phyloP scores from a whole-genome alignment of 768 basidiomycete species.

The Leucosporidium scottii region DNA sequence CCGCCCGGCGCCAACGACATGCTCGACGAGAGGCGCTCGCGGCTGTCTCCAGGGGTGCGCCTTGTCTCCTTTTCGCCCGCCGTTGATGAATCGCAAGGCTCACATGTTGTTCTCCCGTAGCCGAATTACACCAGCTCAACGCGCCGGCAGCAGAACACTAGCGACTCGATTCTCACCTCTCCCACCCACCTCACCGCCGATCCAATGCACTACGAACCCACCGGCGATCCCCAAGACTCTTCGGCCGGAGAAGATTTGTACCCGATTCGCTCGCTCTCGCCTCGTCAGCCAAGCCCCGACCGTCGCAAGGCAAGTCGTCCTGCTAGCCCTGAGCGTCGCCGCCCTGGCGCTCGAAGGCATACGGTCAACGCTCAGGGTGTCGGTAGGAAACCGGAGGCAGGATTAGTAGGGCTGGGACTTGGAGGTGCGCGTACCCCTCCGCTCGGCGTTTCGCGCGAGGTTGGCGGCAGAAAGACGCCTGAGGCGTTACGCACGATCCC shows the following conservation, averaged over 20 bases:
- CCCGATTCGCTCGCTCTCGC: background rate
- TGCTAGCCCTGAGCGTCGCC: too few species aligned
- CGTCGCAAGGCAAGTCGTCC: background rate
- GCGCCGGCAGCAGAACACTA: background rate
- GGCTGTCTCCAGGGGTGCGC: background rate
- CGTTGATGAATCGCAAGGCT: too few species aligned
- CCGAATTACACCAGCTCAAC: background rate
- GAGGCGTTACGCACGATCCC: too few species aligned
- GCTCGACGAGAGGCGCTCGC: background rate
- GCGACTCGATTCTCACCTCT: background rate
- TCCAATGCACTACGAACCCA: background rate
- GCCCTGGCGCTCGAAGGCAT: background rate
- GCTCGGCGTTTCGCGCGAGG: too few species aligned
- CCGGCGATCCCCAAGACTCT: background rate
- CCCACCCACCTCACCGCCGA: background rate
- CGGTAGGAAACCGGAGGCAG: too few species aligned
- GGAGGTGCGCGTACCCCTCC: too few species aligned
- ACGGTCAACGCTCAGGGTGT: background rate
- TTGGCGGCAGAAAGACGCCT: too few species aligned
- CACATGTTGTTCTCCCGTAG: background rate
- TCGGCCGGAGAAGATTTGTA: constrained; percentile 11
- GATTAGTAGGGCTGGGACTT: too few species aligned
- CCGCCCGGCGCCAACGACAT: background rate
- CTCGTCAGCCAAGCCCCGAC: background rate
- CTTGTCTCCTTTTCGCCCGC: too few species aligned